A percentile compares a stretch with the other conserved stretches of the same genome.
Conservation (phyloP, 2,329 filamentous ascomycete species). For the Botrytis tulipae region DNA sequence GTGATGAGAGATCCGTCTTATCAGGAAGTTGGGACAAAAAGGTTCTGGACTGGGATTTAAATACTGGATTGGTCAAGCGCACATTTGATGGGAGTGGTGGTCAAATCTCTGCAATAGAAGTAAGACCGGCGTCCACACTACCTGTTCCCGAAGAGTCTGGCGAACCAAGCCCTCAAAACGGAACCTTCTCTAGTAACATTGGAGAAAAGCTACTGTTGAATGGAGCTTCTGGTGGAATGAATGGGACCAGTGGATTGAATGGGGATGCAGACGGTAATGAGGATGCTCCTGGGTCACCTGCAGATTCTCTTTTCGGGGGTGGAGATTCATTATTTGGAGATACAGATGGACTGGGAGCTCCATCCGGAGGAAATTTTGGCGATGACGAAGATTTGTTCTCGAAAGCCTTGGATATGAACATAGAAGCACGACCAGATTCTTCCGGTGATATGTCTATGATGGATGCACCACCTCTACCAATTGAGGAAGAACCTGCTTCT, state of each 20-base stretch:
- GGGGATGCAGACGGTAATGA: constrained; percentile 47
- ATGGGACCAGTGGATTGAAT: constrained; percentile 41
- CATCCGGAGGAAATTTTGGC: constrained; percentile 62
- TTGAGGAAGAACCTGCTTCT: constrained; percentile 24
- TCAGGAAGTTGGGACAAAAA: constrained; percentile 97
- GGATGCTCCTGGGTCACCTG: constrained; percentile 62
- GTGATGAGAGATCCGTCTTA: constrained; percentile 82
- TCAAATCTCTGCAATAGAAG: constrained; percentile 86
- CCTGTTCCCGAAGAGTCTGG: constrained; percentile 72
- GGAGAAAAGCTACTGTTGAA: constrained; percentile 55
- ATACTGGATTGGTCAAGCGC: constrained; percentile 74
- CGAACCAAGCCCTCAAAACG: constrained; percentile 56
- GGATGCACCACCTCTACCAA: constrained; percentile 21
- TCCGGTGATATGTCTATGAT: constrained; percentile 35
- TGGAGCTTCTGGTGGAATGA: constrained; percentile 46
- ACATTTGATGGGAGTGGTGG: constrained; percentile 74
- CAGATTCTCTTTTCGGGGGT: constrained; percentile 72
- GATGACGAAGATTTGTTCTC: constrained; percentile 86
- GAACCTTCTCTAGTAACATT: constrained; percentile 78
- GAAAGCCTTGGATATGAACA: constrained; percentile 60
- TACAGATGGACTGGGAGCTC: constrained; percentile 54
- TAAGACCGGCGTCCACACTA: constrained; percentile 72
- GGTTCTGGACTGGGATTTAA: constrained; percentile 91
- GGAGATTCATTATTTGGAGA: constrained; percentile 91
- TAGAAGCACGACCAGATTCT: constrained; percentile 31